These are phyloP conservation scores for Neonectria coccinea DNA, from an alignment of 2,329 filamentous ascomycete species.

Conservation along the genomic window DNA sequence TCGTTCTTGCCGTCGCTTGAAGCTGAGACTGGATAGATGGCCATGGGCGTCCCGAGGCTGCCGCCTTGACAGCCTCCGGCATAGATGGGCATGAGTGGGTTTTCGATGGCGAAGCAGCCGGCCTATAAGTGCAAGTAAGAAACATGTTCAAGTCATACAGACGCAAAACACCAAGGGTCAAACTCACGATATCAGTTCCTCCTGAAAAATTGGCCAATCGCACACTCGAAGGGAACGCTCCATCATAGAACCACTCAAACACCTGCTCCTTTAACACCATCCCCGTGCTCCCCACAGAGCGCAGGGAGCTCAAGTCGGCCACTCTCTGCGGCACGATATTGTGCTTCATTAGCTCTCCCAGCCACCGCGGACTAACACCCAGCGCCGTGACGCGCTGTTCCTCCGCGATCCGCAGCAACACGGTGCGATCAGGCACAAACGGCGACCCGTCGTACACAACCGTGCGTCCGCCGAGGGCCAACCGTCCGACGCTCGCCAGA, in stretches of 20 bases:
- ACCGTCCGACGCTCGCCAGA: slow-evolving; percentile 67
- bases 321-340: slow-evolving; percentile 71
- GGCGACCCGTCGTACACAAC: slow-evolving; percentile 88
- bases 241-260: slow-evolving; percentile 83
- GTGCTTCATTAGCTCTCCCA: slow-evolving; percentile 77
- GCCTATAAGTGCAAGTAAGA: slow-evolving; percentile 51
- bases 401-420: slow-evolving; percentile 72
- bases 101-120: slow-evolving; percentile 72
- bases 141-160: not conserved
- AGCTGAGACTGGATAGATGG: slow-evolving; percentile 66
- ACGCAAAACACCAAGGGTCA: not conserved
- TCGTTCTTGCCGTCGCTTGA: slow-evolving; percentile 60
- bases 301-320: slow-evolving; percentile 71
- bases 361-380: slow-evolving; percentile 81
- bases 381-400: slow-evolving; percentile 77
- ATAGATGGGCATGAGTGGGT: slow-evolving; percentile 76
- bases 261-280: slow-evolving; percentile 84
- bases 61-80: slow-evolving; percentile 65
- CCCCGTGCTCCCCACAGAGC: slow-evolving; percentile 76
- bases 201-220: slow-evolving; percentile 82
- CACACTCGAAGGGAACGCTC: slow-evolving; percentile 73
- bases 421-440: slow-evolving; percentile 75
- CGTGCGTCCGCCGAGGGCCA: slow-evolving; percentile 70
- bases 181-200: slow-evolving; percentile 78
- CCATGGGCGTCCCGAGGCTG: slow-evolving; percentile 62